Percentiles rank a stretch among this genome's conserved stretches.
phyloP scores from a whole-genome alignment of 192 early-diverging fungal genomes.

The Coemansia sp. region DNA sequence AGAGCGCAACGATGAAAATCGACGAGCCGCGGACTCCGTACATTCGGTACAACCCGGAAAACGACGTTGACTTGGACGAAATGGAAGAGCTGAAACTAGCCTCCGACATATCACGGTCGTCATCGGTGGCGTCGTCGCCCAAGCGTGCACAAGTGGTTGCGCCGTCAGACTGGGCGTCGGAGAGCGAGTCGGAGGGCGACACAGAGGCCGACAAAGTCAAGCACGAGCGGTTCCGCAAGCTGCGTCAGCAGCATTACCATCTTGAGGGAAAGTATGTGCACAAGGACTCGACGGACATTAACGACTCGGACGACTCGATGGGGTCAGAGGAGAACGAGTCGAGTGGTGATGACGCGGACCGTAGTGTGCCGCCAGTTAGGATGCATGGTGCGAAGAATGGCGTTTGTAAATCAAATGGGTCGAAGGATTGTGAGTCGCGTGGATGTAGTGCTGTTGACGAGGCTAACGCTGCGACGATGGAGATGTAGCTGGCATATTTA shows the following conservation, averaged over 20 bases:
- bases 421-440: not conserved
- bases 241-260: constrained; percentile 83
- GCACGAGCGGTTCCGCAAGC: constrained; percentile 71
- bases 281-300: constrained; percentile 45
- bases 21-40: constrained; percentile 95
- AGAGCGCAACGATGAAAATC: constrained; percentile 94
- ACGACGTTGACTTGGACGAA: constrained; percentile 61
- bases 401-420: not conserved
- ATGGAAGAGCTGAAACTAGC: constrained; percentile 49
- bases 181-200: constrained; percentile 35
- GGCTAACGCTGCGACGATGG: constrained; percentile 24
- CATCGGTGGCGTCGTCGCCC: constrained; percentile 58
- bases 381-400: not conserved
- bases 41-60: constrained; percentile 83
- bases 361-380: not conserved
- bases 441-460: constrained; percentile 16
- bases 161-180: constrained; percentile 38
- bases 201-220: constrained; percentile 54
- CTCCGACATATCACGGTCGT: constrained; percentile 33
- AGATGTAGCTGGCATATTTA: constrained; percentile 11
- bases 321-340: constrained; percentile 37
- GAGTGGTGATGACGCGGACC: constrained; percentile 10
- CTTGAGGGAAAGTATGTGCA: constrained; percentile 57
- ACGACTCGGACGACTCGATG: constrained; percentile 58
- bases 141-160: constrained; percentile 52